These are phyloP conservation scores for Setomelanomma holmii DNA, from an alignment of 2,329 filamentous ascomycete species.

Conservation along the genomic window DNA sequence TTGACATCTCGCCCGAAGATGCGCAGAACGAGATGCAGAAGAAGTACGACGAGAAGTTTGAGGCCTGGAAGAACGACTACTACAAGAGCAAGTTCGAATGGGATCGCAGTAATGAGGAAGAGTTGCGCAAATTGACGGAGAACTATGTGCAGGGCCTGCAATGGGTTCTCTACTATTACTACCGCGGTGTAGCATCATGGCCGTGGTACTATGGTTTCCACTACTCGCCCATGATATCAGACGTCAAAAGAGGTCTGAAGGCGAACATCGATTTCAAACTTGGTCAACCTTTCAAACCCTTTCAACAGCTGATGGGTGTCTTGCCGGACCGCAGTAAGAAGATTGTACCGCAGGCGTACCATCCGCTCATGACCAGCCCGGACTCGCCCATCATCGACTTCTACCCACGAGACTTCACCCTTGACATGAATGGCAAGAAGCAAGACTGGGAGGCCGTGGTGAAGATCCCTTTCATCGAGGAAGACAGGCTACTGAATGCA, in stretches of 20 bases:
- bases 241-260: conserved; percentile 85
- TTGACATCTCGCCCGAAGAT: conserved; percentile 81
- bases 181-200: conserved; percentile 96
- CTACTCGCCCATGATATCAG: conserved; percentile 96
- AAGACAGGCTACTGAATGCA: conserved; percentile 80
- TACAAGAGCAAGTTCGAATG: conserved; percentile 92
- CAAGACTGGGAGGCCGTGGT: conserved; percentile 99
- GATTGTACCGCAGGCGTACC: conserved; percentile 88
- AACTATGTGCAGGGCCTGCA: conserved; percentile 98
- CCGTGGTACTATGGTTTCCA: conserved; percentile 98
- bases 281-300: conserved; percentile 93
- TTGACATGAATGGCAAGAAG: conserved; percentile 99
- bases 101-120: conserved; percentile 79
- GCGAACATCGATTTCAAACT: conserved; percentile 92
- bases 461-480: conserved; percentile 98
- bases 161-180: conserved; percentile 99
- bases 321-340: conserved; percentile 96
- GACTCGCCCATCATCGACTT: conserved; percentile 96
- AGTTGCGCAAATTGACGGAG: conserved; percentile 82
- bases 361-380: conserved; percentile 88
- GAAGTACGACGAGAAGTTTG: conserved; percentile 89
- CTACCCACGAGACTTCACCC: conserved; percentile 93
- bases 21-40: conserved; percentile 79
- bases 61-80: conserved; percentile 92
- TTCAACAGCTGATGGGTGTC: conserved; percentile 97